Evolutionary conservation across 441 rosid genomes (phyloP).

Genomic region (Iberis amara): DNA sequence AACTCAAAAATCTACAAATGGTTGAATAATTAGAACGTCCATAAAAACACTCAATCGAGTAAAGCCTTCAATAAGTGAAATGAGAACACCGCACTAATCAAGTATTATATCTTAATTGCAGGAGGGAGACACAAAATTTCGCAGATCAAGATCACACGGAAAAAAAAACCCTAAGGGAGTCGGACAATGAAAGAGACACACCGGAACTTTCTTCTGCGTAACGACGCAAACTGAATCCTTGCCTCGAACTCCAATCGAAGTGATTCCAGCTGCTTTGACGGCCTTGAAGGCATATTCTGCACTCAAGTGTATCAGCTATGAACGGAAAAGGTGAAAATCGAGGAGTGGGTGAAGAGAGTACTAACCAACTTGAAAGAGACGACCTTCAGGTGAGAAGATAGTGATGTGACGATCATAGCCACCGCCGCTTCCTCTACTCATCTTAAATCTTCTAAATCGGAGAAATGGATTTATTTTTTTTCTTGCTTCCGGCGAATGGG

Average conservation of each 20-base stretch:
- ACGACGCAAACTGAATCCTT: slow-evolving; percentile 93
- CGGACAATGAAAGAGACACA: slow-evolving; percentile 30
- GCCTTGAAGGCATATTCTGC: slow-evolving; percentile 97
- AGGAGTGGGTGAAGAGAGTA: background rate
- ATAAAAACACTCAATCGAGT: too few relatives aligned
- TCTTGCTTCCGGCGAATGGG: too few relatives aligned
- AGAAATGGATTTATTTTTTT: background rate
- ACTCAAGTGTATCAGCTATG: background rate
- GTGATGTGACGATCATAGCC: slow-evolving; percentile 99
- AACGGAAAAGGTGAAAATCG: too few relatives aligned
- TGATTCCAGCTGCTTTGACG: slow-evolving; percentile 78
- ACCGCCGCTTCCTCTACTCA: slow-evolving; percentile 97
- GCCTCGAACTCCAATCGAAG: slow-evolving; percentile 93
- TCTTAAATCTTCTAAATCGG: slow-evolving; percentile 23
- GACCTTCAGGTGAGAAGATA: slow-evolving; percentile 97
- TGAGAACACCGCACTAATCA: too few relatives aligned
- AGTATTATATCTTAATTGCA: too few relatives aligned
- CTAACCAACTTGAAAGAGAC: slow-evolving; percentile 96
- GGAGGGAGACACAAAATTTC: too few relatives aligned
- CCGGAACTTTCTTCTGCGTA: slow-evolving; percentile 98
- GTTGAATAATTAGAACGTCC: too few relatives aligned
- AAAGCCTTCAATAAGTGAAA: too few relatives aligned
- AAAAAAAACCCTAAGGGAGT: too few relatives aligned
- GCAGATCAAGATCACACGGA: too few relatives aligned
- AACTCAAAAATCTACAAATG: too few relatives aligned